phyloP scores from a whole-genome alignment of 1,284 basidiomycete genomes.

The Vanrija sp. region DNA sequence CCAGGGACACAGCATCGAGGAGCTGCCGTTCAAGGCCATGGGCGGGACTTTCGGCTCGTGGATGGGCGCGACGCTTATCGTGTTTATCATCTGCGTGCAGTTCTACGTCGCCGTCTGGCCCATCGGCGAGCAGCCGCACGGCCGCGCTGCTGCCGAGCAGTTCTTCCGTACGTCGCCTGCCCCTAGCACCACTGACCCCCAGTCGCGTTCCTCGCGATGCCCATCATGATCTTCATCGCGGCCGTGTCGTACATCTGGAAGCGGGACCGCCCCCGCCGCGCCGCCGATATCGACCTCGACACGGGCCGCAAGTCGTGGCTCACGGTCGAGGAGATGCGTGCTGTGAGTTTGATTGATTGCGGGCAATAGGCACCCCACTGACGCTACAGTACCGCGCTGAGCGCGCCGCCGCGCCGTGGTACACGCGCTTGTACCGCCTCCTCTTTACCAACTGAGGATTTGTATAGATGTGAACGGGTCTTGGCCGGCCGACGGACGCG shows the following conservation, averaged over 20 bases:
- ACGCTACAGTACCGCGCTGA: conserved; percentile 24
- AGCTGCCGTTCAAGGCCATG: conserved; percentile 49
- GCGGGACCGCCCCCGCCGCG: conserved; percentile 37
- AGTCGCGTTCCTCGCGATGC: conserved; percentile 48
- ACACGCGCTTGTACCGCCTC: conserved; percentile 37
- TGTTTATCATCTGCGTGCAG: conserved; percentile 40
- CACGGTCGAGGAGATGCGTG: conserved; percentile 47
- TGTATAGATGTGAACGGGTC: no score
- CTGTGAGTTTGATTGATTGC: background rate
- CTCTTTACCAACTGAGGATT: conserved; percentile 29
- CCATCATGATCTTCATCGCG: conserved; percentile 45
- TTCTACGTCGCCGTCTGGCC: conserved; percentile 34
- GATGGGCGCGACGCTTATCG: conserved; percentile 45
- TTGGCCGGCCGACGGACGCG: no score
- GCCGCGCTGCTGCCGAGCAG: conserved; percentile 37
- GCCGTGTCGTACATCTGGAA: conserved; percentile 42
- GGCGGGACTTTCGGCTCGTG: conserved; percentile 52
- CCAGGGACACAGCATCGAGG: conserved; percentile 48
- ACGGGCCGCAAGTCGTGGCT: conserved; percentile 50
- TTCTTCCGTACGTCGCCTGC: conserved; percentile 39
- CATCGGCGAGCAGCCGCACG: conserved; percentile 11
- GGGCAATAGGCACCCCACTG: no score
- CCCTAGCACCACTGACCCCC: no score
- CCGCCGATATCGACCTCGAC: conserved; percentile 49
- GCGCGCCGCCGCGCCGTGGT: conserved; percentile 32